phyloP scores from a whole-genome alignment of 495 filamentous ascomycete species.

The Penicillium taxi region DNA sequence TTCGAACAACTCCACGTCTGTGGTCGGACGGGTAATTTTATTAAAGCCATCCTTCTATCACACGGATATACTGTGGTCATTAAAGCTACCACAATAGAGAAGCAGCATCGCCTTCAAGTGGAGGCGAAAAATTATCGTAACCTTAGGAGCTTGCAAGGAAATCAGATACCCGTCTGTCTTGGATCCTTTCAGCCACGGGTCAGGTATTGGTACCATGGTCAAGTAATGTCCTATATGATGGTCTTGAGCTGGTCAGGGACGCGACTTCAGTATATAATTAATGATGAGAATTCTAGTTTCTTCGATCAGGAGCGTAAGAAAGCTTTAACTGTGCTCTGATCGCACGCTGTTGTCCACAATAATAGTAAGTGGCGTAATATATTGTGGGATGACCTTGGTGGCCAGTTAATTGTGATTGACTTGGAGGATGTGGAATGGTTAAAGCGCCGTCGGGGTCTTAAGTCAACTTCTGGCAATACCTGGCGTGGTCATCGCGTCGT shows the following conservation, averaged over 20 bases:
- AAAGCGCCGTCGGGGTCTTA: slow-evolving; percentile 5
- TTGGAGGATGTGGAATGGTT: slow-evolving; percentile 18
- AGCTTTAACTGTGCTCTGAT: slow-evolving; percentile 9
- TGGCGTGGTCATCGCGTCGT: slow-evolving; percentile 2
- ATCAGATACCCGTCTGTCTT: slow-evolving; percentile 19
- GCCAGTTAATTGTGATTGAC: slow-evolving; percentile 15
- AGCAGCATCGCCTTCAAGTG: slow-evolving; percentile 17
- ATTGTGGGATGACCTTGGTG: slow-evolving; percentile 11
- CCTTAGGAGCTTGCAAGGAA: slow-evolving; percentile 14
- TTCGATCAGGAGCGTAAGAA: slow-evolving; percentile 13
- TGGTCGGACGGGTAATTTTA: slow-evolving; percentile 22
- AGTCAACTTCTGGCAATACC: slow-evolving; percentile 5
- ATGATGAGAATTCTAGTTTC: slow-evolving; percentile 13
- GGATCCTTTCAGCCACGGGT: slow-evolving; percentile 14
- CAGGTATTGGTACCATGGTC: slow-evolving; percentile 22
- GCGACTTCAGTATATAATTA: slow-evolving; percentile 15
- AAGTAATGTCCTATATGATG: slow-evolving; percentile 21
- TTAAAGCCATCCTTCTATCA: slow-evolving; percentile 24
- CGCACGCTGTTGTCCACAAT: slow-evolving; percentile 10
- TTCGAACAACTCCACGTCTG: slow-evolving; percentile 21
- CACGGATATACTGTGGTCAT: slow-evolving; percentile 24
- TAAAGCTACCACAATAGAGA: slow-evolving; percentile 21
- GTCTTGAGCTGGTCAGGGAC: slow-evolving; percentile 21
- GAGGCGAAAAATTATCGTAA: slow-evolving; percentile 19
- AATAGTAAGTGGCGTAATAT: slow-evolving; percentile 21